Conservation (phyloP, 257 asterid species). For the Voacanga thouarsii region DNA sequence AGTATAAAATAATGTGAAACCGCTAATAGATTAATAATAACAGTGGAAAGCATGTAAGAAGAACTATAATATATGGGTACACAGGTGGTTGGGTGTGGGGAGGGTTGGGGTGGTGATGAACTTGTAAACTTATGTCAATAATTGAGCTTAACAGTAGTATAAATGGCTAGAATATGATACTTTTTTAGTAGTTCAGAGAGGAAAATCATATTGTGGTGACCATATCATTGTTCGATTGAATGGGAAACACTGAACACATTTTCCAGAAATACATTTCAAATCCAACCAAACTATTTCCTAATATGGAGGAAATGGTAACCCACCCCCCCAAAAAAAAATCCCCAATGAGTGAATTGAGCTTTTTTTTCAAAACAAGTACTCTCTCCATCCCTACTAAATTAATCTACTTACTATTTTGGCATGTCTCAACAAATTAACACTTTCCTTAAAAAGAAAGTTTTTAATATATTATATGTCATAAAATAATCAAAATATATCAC, state of each 20-base stretch:
- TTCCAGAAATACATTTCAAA: background rate
- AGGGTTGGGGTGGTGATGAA: background rate
- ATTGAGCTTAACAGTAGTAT: too few species aligned
- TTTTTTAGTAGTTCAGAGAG: background rate
- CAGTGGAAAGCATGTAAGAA: background rate
- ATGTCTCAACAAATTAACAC: too few species aligned
- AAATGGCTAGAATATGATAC: background rate
- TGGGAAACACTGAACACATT: background rate
- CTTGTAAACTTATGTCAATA: background rate
- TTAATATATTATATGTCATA: too few species aligned
- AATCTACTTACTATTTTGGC: too few species aligned
- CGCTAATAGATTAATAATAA: background rate
- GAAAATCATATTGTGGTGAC: background rate
- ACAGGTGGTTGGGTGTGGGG: background rate
- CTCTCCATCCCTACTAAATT: too few species aligned
- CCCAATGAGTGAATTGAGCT: background rate
- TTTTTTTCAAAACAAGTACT: too few species aligned
- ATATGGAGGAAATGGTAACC: constrained; percentile 1
- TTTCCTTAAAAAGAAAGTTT: too few species aligned
- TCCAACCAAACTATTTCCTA: background rate
- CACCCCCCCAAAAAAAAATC: too few species aligned
- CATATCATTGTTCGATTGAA: background rate
- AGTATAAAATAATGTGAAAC: background rate
- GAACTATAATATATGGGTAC: background rate
- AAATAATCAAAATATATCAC: too few species aligned